Conservation (phyloP, 2,329 filamentous ascomycete species). For the Ascochyta fabae region DNA sequence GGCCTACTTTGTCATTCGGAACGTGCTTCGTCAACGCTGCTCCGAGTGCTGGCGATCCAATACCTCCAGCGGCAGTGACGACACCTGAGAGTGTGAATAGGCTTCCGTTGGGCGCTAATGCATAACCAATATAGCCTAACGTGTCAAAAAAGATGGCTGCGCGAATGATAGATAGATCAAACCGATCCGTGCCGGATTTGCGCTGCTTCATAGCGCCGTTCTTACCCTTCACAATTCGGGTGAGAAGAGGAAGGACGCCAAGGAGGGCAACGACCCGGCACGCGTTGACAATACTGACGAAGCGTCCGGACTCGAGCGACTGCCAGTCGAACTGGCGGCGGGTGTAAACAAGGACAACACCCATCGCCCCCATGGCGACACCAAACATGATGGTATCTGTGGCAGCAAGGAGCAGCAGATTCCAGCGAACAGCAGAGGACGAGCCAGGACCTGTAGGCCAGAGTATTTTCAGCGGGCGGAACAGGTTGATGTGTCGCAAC, state of each 20-base stretch:
- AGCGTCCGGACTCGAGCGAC: slow-evolving; percentile 78
- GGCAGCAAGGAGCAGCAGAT: slow-evolving; percentile 79
- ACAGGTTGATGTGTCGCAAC: slow-evolving; percentile 64
- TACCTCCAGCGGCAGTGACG: slow-evolving; percentile 77
- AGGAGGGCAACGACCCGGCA: slow-evolving; percentile 79
- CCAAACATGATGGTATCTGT: slow-evolving; percentile 85
- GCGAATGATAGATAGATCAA: slow-evolving; percentile 81
- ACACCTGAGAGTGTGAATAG: slow-evolving; percentile 76
- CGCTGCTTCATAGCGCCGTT: slow-evolving; percentile 45
- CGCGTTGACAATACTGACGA: slow-evolving; percentile 79
- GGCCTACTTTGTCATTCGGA: slow-evolving; percentile 78
- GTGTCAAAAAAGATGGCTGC: slow-evolving; percentile 77
- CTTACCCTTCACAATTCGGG: slow-evolving; percentile 73
- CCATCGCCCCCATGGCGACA: slow-evolving; percentile 78
- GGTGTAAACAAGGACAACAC: slow-evolving; percentile 84
- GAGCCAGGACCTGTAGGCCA: slow-evolving; percentile 72
- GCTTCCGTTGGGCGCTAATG: slow-evolving; percentile 65
- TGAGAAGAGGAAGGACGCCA: slow-evolving; percentile 75
- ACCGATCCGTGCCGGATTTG: slow-evolving; percentile 70
- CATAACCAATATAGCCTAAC: slow-evolving; percentile 77
- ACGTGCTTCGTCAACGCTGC: slow-evolving; percentile 90
- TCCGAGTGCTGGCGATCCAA: slow-evolving; percentile 85
- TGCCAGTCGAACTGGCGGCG: slow-evolving; percentile 83
- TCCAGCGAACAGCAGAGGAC: slow-evolving; percentile 69
- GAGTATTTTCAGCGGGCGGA: slow-evolving; percentile 79